Conservation (phyloP, 2,329 filamentous ascomycete genomes). For the Trichoderma sp. region DNA sequence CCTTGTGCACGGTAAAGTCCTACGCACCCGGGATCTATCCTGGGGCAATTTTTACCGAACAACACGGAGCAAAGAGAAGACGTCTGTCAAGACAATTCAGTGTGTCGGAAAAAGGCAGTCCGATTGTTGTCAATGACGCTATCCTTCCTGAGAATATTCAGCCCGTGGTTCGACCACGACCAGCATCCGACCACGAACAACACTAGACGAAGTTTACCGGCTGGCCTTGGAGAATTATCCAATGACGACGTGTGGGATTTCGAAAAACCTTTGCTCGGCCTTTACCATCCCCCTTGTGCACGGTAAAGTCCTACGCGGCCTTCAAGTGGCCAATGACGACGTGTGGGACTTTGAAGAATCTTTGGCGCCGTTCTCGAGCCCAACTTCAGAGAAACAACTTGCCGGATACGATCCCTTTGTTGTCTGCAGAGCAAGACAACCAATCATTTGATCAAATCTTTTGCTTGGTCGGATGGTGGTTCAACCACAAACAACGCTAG, state of each 20-base stretch:
- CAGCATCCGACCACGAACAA: constrained; percentile 18
- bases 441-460: no score
- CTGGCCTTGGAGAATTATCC: constrained; percentile 20
- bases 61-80: background rate
- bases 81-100: constrained; percentile 22
- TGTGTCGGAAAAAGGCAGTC: constrained; percentile 29
- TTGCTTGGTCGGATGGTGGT: no score
- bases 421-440: no score
- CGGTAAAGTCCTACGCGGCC: no score
- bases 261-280: background rate
- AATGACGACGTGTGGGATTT: constrained; percentile 27
- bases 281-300: no score
- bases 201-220: constrained; percentile 33
- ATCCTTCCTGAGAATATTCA: background rate
- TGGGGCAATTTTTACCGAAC: background rate
- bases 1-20: no score
- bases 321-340: background rate
- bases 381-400: constrained; percentile 25
- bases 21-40: constrained; percentile 15
- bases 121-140: background rate
- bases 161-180: background rate
- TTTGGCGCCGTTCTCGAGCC: constrained; percentile 30
- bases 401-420: constrained; percentile 22
- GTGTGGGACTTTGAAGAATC: constrained; percentile 14
- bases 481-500: no score